Base-by-base conservation (phyloP, 306 rosid species). In the Quercus cerris region DNA sequence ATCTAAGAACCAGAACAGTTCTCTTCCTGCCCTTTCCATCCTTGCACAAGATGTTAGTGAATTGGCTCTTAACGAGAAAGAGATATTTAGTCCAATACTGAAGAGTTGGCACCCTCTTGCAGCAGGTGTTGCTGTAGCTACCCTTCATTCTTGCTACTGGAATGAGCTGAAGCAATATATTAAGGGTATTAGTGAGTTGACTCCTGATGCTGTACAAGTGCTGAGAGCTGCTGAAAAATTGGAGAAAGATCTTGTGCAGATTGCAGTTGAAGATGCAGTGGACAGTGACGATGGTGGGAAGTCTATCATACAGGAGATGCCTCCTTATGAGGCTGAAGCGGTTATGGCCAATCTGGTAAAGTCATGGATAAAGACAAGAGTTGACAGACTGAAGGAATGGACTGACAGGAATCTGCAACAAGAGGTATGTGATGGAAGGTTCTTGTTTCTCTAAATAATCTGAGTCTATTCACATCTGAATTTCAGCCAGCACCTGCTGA, bases 211-310 rank as follows among this genome's bases (percentile, higher is more conserved):
- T 38, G 72, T 93, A 87, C 85, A 88, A 85, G 96, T 93, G 81
- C 82, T 95, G 84, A 80, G 80, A 70, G 95, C 99, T 64, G 94
- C 99, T 18, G 97, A 93, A 87, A 95, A 90, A 81, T 85, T 95
- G 87, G 99, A 95, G 91, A 95, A 90, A 83, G 95, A 89, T 88
- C 93, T 95, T 52, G 99, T 93, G 81, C 98, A 91, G 90, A 95
- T 95, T 78, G 97, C 99, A 27, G 99, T 95, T 17, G 92, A 82
- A 84, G 98, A 93, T 87, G 89, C 94, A 28, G 98, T 82, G 41
- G 97, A 95, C 58, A 93, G 99, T 74, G 99, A 95, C 78, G 99
- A 95, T 85, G 99, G 99, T 20, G 99, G 99, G 27, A 95, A 90
- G 83, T 93, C 97, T 74, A 82, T 95, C 73, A 91, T 95, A 70